phyloP scores from a whole-genome alignment of 2,329 filamentous ascomycete species.

The Epichloe elymi region DNA sequence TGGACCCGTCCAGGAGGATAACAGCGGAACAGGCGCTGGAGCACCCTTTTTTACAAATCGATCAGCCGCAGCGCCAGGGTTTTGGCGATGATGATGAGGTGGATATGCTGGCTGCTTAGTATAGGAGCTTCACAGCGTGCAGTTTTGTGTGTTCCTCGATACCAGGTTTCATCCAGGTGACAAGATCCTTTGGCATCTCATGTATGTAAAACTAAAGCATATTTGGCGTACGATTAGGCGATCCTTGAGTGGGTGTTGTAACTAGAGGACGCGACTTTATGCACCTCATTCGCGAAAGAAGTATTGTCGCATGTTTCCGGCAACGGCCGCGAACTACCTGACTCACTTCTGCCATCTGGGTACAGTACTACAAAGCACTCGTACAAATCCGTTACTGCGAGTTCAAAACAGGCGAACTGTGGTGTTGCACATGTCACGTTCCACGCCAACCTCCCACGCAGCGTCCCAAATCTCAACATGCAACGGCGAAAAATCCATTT shows the following conservation, averaged over 20 bases:
- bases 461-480: not conserved
- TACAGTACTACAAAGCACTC: too few species aligned
- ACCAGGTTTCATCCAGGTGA: not conserved
- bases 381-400: not conserved
- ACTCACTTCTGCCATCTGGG: not conserved
- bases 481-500: slow-evolving; percentile 21
- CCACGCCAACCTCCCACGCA: not conserved
- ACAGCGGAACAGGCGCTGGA: slow-evolving; percentile 61
- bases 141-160: not conserved
- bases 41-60: slow-evolving; percentile 55
- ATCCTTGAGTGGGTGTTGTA: not conserved
- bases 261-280: not conserved
- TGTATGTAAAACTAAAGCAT: slow-evolving; percentile 1
- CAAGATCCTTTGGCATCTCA: not conserved
- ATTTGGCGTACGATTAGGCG: not conserved
- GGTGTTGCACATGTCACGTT: not conserved
- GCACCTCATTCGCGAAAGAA: not conserved
- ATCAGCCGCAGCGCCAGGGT: slow-evolving; percentile 16
- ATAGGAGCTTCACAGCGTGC: not conserved
- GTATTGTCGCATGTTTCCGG: not conserved
- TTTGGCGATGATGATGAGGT: slow-evolving; percentile 40
- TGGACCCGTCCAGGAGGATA: slow-evolving; percentile 61
- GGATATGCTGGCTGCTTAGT: slow-evolving; percentile 28
- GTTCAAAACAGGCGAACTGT: not conserved
- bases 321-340: not conserved